phyloP scores from a whole-genome alignment of 2,329 filamentous ascomycete genomes.

The Fusarium acutatum region DNA sequence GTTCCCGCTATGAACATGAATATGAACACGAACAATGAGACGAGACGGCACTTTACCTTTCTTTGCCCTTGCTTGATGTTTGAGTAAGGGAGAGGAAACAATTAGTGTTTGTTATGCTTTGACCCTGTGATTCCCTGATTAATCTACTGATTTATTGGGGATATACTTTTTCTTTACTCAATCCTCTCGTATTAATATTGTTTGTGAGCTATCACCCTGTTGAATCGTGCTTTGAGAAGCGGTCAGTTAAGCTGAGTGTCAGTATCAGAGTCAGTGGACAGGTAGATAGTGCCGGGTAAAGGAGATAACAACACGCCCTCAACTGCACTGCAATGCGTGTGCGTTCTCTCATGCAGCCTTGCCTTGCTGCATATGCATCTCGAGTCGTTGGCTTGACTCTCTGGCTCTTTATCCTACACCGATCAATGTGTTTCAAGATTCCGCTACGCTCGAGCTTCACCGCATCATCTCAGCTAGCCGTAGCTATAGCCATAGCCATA shows the following conservation, averaged over 20 bases:
- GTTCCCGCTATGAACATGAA: conserved; percentile 15
- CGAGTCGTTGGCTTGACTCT: not conserved
- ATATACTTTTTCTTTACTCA: not conserved
- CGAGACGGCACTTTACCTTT: conserved; percentile 11
- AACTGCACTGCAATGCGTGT: not conserved
- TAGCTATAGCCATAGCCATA: not conserved
- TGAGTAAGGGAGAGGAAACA: conserved; percentile 3
- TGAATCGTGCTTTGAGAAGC: conserved; percentile 21
- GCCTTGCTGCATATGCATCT: conserved; percentile 14
- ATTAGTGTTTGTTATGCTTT: conserved; percentile 13
- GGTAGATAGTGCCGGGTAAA: not conserved
- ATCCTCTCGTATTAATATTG: not conserved
- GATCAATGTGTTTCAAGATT: conserved; percentile 29
- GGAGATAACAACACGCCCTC: conserved; percentile 29
- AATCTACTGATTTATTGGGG: not conserved
- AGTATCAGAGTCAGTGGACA: not conserved
- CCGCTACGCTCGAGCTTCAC: conserved; percentile 24
- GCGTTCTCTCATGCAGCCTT: conserved; percentile 17
- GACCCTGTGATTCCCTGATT: not conserved
- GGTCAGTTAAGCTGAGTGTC: conserved; percentile 17
- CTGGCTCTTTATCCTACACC: conserved; percentile 20
- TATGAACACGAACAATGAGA: not conserved
- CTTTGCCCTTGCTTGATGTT: not conserved
- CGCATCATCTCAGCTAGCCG: conserved; percentile 8
- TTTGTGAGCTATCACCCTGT: conserved; percentile 26